These are phyloP conservation scores for Salinomyces thailandicus DNA, from an alignment of 2,329 filamentous ascomycete species.

Conservation along the genomic window DNA sequence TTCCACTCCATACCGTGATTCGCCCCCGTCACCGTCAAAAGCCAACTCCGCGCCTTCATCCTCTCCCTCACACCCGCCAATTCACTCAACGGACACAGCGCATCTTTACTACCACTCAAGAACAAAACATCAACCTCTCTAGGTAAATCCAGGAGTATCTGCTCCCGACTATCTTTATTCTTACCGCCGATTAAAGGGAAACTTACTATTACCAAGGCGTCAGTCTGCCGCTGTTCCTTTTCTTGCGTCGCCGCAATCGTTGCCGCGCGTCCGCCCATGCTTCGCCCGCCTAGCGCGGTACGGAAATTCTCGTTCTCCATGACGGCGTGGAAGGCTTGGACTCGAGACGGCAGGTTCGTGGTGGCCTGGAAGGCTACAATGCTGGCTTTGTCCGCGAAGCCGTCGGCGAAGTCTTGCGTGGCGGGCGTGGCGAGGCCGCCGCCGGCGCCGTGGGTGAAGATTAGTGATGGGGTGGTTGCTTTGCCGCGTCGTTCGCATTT, in stretches of 20 bases:
- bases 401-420: conserved; percentile 30
- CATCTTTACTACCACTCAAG: conserved; percentile 28
- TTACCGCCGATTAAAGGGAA: conserved; percentile 32
- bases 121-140: conserved; percentile 28
- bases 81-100: conserved; percentile 25
- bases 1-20: conserved; percentile 37
- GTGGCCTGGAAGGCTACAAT: conserved; percentile 32
- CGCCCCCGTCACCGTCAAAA: conserved; percentile 28
- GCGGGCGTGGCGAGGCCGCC: conserved; percentile 32
- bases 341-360: conserved; percentile 31
- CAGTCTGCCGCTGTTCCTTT: conserved; percentile 2
- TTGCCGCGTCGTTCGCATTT: conserved; percentile 9
- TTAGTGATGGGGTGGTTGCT: conserved; percentile 13
- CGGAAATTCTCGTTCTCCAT: conserved; percentile 16
- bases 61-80: conserved; percentile 23
- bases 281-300: conserved; percentile 29
- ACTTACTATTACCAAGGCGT: conserved; percentile 29
- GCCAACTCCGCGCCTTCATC: conserved; percentile 30
- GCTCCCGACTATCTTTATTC: conserved; percentile 23
- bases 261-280: conserved; percentile 36
- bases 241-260: conserved; percentile 27
- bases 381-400: conserved; percentile 19
- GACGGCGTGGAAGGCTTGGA: conserved; percentile 30
- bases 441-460: conserved; percentile 39
- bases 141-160: conserved; percentile 29